Evolutionary conservation across 2,329 filamentous ascomycete species (phyloP), one percentile per base, ranked within the genome.

Genomic region (Fusarium chuoi): DNA sequence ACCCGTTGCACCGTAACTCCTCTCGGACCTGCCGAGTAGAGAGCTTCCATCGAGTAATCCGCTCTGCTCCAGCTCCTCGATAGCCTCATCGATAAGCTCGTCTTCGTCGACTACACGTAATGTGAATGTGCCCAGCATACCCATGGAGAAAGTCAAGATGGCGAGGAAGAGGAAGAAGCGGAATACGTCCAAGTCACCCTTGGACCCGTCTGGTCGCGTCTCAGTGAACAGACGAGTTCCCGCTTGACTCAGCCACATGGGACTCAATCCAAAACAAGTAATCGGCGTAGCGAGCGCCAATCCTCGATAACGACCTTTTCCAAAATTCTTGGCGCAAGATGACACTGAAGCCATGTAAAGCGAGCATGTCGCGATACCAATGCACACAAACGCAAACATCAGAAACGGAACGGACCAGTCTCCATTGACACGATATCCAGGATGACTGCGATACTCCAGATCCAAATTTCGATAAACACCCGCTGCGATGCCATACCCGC

Each of bases 251-350:
- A 96, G 88, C 93, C 96, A 97, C 93, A 99, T 96, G 54, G 95
- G 95, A 79, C 95, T 98, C 64, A 99, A 83, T 0, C 96, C 96
- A 81, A 98, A 98, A 12, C 94, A 92, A 1, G 96, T 94, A 81
- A 98, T 98, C 3, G 96, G 96, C 68, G 94, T 88, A 3, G 96
- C 95, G 62, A 99, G 87, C 68, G 97, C 96, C 57, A 99, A 85
- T 0, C 96, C 96, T 78, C 96, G 93, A 79, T 97, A 92, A 79
- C 92, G 93, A 8, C 95, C 94, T 69, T 93, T 91, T 55, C 95
- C 95, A 83, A 98, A 99, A 84, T 98, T 99, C 90, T 99, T 99
- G 41, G 96, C 96, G 79, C 95, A 98, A 0, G 96, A 97, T 12
- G 96, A 96, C n/a, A 99, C 92, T 5, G 94, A 92, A 57, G 92